phyloP scores from a whole-genome alignment of 331 rosid species.

The Cucumis variabilis region DNA sequence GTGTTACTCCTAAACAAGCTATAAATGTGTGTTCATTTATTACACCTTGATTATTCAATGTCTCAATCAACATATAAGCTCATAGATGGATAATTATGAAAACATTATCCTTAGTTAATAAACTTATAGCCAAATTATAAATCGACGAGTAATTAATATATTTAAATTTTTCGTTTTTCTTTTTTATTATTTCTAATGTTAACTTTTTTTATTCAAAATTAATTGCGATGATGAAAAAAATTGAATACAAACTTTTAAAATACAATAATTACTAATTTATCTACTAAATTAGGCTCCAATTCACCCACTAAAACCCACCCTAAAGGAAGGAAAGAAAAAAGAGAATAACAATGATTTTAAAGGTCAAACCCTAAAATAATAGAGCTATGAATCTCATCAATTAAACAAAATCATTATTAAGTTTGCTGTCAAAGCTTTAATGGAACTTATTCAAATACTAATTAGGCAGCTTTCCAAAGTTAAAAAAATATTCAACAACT shows the following conservation, averaged over 20 bases:
- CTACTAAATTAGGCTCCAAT: background rate
- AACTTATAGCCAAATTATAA: background rate
- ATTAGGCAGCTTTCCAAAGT: background rate
- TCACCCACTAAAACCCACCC: too few species aligned
- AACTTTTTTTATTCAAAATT: background rate
- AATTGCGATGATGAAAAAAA: too few species aligned
- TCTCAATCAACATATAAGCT: background rate
- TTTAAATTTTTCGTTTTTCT: background rate
- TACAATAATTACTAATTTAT: too few species aligned
- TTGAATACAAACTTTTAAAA: too few species aligned
- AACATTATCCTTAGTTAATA: background rate
- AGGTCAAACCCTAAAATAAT: background rate
- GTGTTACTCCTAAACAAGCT: too few species aligned
- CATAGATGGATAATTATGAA: background rate
- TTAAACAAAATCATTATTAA: too few species aligned
- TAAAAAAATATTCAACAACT: background rate
- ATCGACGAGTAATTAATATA: background rate
- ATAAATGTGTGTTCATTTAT: too few species aligned
- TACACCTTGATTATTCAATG: background rate
- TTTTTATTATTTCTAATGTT: background rate
- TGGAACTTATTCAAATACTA: background rate
- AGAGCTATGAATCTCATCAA: background rate
- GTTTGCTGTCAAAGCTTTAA: background rate
- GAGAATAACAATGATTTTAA: background rate
- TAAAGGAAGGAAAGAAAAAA: too few species aligned